Base-by-base conservation (phyloP, 306 rosid species). In the Fragaria nilgerrensis region DNA sequence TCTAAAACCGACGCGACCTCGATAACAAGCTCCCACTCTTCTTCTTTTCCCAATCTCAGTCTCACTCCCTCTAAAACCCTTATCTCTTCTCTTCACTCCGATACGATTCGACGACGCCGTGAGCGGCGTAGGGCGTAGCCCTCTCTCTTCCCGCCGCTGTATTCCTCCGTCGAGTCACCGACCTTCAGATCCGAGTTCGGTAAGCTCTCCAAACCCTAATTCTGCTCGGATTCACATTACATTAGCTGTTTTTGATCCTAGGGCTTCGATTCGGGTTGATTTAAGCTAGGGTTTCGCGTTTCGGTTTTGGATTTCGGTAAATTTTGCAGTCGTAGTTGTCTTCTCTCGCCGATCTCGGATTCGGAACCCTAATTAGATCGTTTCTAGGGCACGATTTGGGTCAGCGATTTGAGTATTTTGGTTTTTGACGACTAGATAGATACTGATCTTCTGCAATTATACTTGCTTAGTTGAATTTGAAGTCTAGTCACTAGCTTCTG, bases 191-290 rank as follows among this genome's bases (percentile, higher is more conserved):
- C 37, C 27, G 73, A 14, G 59, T 49, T 17, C 74, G 88, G 90
- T 87, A 83, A 32, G 61, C 49, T 53, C 68, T 10, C 67, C 71
- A 68, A 45, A 68, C 79, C 81, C 77, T 50, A 39, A 22, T 0
- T 5, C 34, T 9, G 1, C 55, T 49, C 32, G 0, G 13, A 3
- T 41, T 41, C 10, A 2, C 19, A 5, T 66, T 39, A 5, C 16
- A 9, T 66, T 20, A 20, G 9, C n/a, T 20, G 10, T 66, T 39
- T 37, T 4, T 4, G 6, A 29, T 17, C n/a, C 3, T 63, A 49
- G 4, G 27, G 29, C 13, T 44, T 36, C 44, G 68, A 32, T 63
- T 63, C 68, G 3, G 13, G 2, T 63, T 19, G 0, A 11, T 14
- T 78, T 48, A 17, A 25, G 44, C 63, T 43, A 12, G 56, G n/a